phyloP scores from a whole-genome alignment of 2,329 filamentous ascomycete genomes.

The Fusarium staphyleae region DNA sequence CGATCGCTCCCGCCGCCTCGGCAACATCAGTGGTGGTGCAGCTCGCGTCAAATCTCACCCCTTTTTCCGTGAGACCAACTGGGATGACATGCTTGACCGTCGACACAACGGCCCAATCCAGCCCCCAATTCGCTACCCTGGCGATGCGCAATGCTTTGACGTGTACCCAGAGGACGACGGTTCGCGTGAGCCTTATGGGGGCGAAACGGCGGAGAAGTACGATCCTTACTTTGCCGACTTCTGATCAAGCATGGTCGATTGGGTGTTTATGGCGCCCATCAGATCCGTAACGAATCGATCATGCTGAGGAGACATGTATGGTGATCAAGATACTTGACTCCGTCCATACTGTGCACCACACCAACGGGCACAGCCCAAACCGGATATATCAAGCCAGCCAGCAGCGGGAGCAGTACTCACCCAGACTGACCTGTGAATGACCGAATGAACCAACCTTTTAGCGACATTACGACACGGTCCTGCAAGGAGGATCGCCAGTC shows the following conservation, averaged over 20 bases:
- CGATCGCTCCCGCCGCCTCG: conserved; percentile 78
- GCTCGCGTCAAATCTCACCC: conserved; percentile 75
- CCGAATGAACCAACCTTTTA: neutral
- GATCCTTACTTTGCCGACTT: conserved; percentile 77
- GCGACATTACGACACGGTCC: conserved; percentile 1
- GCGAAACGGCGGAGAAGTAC: conserved; percentile 72
- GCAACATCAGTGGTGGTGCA: conserved; percentile 79
- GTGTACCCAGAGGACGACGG: conserved; percentile 80
- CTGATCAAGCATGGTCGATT: neutral
- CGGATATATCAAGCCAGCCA: conserved; percentile 5
- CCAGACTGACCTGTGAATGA: neutral
- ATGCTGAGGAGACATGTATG: neutral
- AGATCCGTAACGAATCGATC: neutral
- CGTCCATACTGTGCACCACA: neutral
- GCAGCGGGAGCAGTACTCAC: neutral
- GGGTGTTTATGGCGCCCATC: neutral
- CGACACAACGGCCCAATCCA: conserved; percentile 74
- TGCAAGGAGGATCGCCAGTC: conserved; percentile 15
- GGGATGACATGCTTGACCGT: conserved; percentile 74
- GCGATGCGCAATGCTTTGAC: conserved; percentile 83
- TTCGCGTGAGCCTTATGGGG: conserved; percentile 70
- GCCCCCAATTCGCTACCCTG: conserved; percentile 74
- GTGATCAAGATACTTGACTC: neutral
- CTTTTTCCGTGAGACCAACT: conserved; percentile 77
- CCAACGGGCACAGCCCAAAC: neutral